A percentile compares a stretch with the other conserved stretches of the same genome.
These are phyloP conservation scores for Penicillium roqueforti DNA, from an alignment of 495 filamentous ascomycete genomes.

Conservation along the genomic window DNA sequence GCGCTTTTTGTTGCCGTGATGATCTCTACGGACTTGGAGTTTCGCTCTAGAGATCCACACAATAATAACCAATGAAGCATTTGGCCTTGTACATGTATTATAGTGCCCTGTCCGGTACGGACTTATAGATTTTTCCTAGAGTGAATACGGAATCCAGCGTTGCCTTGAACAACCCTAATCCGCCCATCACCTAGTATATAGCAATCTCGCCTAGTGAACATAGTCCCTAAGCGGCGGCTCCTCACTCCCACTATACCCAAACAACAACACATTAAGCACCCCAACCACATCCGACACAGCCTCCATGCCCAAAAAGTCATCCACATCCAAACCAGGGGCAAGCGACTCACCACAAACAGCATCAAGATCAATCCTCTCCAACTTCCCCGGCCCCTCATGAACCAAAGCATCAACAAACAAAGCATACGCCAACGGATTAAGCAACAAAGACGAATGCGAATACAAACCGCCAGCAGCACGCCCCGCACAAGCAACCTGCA, in stretches of 20 bases:
- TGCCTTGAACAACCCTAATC: neutral
- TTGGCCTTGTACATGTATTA: conserved; percentile 13
- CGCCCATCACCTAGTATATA: neutral
- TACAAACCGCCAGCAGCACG: conserved; percentile 31
- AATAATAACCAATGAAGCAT: conserved; percentile 23
- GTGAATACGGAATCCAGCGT: neutral
- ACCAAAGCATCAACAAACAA: conserved; percentile 41
- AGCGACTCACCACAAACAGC: conserved; percentile 26
- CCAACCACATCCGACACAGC: conserved; percentile 5
- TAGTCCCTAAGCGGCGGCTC: conserved; percentile 10
- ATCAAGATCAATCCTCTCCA: conserved; percentile 22
- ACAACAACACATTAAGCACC: conserved; percentile 6
- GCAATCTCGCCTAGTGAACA: neutral
- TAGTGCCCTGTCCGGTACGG: neutral
- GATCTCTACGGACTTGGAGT: conserved; percentile 1
- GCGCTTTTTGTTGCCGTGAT: conserved; percentile 5
- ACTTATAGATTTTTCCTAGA: neutral
- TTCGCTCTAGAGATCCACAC: conserved; percentile 14
- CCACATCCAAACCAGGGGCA: conserved; percentile 31
- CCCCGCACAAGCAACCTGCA: conserved; percentile 36
- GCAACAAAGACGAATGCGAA: conserved; percentile 38
- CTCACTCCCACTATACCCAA: neutral
- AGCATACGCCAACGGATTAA: conserved; percentile 37
- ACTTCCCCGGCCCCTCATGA: conserved; percentile 33
- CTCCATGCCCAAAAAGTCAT: conserved; percentile 36